These are phyloP conservation scores for Lasiodiplodia hormozganensis DNA, from an alignment of 2,329 filamentous ascomycete genomes.

Conservation along the genomic window DNA sequence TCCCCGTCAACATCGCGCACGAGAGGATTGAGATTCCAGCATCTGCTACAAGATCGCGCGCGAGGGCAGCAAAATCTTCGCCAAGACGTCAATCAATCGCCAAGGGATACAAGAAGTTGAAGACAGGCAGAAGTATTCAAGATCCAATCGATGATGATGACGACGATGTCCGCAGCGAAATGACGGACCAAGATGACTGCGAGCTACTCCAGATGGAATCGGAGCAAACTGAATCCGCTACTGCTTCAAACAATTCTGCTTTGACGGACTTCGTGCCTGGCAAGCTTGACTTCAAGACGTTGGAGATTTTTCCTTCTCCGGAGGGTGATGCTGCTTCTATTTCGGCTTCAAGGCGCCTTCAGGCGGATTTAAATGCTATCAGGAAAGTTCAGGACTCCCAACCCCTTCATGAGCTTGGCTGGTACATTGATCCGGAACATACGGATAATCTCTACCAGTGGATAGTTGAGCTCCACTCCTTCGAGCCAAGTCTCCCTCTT, in stretches of 20 bases:
- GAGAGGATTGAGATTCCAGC: constrained; percentile 7
- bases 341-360: constrained; percentile 67
- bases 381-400: constrained; percentile 68
- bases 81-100: not conserved
- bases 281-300: constrained; percentile 63
- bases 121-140: not conserved
- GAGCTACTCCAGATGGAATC: constrained; percentile 42
- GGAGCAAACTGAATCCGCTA: constrained; percentile 28
- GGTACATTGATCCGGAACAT: constrained; percentile 77
- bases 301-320: constrained; percentile 64
- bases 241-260: constrained; percentile 16
- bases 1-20: not conserved
- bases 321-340: constrained; percentile 66
- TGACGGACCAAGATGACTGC: constrained; percentile 58
- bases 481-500: constrained; percentile 72
- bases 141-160: not conserved
- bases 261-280: constrained; percentile 72
- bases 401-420: constrained; percentile 73
- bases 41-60: not conserved
- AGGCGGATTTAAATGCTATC: constrained; percentile 69
- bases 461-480: constrained; percentile 89
- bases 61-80: not conserved
- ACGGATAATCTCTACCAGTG: constrained; percentile 79
- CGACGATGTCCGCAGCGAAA: constrained; percentile 54
- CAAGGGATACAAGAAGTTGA: constrained; percentile 15